phyloP scores from a whole-genome alignment of 768 basidiomycete species.

The Tylopilus subfusipes region DNA sequence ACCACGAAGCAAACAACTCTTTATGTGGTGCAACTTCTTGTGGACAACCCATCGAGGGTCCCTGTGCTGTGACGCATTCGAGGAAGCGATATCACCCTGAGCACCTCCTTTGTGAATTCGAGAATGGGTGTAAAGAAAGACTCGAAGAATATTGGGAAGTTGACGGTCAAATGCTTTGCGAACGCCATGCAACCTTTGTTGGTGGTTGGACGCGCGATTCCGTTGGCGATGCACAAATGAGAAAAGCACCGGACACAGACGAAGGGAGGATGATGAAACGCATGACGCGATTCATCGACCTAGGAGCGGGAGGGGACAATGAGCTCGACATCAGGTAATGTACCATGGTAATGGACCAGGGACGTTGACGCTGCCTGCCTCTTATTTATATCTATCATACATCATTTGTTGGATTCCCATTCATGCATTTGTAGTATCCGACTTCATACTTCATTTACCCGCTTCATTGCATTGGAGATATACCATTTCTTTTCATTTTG shows the following conservation, averaged over 20 bases:
- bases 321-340: slow-evolving; percentile 33
- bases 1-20: slow-evolving; percentile 88
- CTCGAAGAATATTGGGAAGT: slow-evolving; percentile 89
- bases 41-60: slow-evolving; percentile 88
- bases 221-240: slow-evolving; percentile 5
- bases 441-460: slow-evolving; percentile 13
- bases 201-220: slow-evolving; percentile 24
- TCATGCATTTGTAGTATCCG: slow-evolving; percentile 18
- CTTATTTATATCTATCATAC: slow-evolving; percentile 18
- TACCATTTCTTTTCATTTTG: slow-evolving; percentile 21
- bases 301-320: slow-evolving; percentile 36
- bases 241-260: slow-evolving; percentile 24
- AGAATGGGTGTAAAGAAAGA: slow-evolving; percentile 48
- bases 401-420: slow-evolving; percentile 16
- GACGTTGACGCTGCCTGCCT: slow-evolving; percentile 7
- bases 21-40: slow-evolving; percentile 77
- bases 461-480: slow-evolving; percentile 24
- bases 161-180: slow-evolving; percentile 82
- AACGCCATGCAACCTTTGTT: slow-evolving; percentile 58
- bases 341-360: slow-evolving; percentile 16
- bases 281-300: slow-evolving; percentile 77
- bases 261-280: slow-evolving; percentile 65
- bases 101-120: slow-evolving; percentile 80
- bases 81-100: slow-evolving; percentile 85
- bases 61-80: slow-evolving; percentile 82